Percentiles rank a stretch among this genome's conserved stretches.
These are phyloP conservation scores for Microbotryum intermedium DNA, from an alignment of 1,284 basidiomycete genomes.

Conservation along the genomic window DNA sequence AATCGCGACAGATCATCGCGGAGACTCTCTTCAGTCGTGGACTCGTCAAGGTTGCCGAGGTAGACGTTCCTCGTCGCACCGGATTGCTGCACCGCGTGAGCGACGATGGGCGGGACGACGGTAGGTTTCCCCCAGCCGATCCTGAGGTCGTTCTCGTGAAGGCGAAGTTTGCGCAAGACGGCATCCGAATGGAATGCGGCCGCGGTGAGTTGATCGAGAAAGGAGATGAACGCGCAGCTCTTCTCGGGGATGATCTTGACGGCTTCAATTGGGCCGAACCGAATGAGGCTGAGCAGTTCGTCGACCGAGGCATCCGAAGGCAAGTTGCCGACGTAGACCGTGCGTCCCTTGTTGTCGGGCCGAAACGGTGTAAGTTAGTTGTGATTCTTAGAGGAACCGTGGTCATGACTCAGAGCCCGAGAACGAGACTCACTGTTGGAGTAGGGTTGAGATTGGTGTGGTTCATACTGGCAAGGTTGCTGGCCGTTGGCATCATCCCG, in stretches of 20 bases:
- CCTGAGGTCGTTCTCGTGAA: slow-evolving; percentile 87
- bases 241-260: slow-evolving; percentile 96
- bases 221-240: slow-evolving; percentile 94
- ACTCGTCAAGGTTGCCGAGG: slow-evolving; percentile 79
- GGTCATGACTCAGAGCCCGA: too few relatives aligned
- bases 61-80: slow-evolving; percentile 91
- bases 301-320: slow-evolving; percentile 94
- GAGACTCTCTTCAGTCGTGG: slow-evolving; percentile 76
- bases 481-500: too few relatives aligned
- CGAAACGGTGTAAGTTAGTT: neutral
- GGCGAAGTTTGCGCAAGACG: slow-evolving; percentile 76
- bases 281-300: slow-evolving; percentile 92
- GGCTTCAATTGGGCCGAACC: slow-evolving; percentile 92
- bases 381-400: neutral
- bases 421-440: neutral
- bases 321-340: slow-evolving; percentile 94
- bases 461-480: neutral
- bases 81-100: slow-evolving; percentile 74
- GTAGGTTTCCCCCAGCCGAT: slow-evolving; percentile 93
- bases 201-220: slow-evolving; percentile 81
- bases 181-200: slow-evolving; percentile 93
- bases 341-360: slow-evolving; percentile 52
- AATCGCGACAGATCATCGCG: slow-evolving; percentile 79
- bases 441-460: neutral
- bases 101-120: slow-evolving; percentile 72